Conservation (phyloP, 108 stramenopile genomes). For the Pseudonitzschia multiseries region DNA sequence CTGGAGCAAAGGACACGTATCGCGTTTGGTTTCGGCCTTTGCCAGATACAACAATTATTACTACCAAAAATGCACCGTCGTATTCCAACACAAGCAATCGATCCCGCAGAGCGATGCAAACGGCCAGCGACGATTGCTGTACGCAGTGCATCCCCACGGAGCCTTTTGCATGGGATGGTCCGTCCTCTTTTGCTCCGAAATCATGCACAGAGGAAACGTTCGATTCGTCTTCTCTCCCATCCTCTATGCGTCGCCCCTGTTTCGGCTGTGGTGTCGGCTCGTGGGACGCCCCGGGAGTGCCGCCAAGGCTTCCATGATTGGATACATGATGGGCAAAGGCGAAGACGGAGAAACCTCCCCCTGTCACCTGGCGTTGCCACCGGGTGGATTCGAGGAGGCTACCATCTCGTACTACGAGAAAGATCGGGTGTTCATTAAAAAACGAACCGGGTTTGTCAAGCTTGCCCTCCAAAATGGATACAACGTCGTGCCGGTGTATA, state of each 20-base stretch:
- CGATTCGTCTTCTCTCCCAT: conserved; percentile 61
- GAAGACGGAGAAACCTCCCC: not conserved
- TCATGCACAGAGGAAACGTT: conserved; percentile 21
- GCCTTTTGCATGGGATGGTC: conserved; percentile 63
- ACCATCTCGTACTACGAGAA: conserved; percentile 41
- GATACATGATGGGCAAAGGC: conserved; percentile 14
- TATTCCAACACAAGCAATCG: conserved; percentile 39
- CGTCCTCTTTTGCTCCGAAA: conserved; percentile 30
- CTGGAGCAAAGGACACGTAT: conserved; percentile 40
- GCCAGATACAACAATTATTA: conserved; percentile 28
- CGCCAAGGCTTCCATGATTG: conserved; percentile 22
- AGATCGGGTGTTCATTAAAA: conserved; percentile 65
- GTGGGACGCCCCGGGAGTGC: conserved; percentile 55
- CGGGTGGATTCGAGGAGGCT: conserved; percentile 81
- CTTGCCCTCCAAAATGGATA: conserved; percentile 60
- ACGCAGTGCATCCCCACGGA: conserved; percentile 63
- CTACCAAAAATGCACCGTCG: conserved; percentile 33
- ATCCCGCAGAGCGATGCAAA: conserved; percentile 19
- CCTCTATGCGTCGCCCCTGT: conserved; percentile 54
- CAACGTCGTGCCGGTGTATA: conserved; percentile 59
- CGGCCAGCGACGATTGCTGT: conserved; percentile 39
- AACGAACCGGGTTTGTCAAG: conserved; percentile 62
- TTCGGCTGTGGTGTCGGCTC: conserved; percentile 47
- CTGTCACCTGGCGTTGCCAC: conserved; percentile 47
- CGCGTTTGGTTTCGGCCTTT: conserved; percentile 16